A percentile compares a stretch with the other conserved stretches of the same genome.
Evolutionary conservation across 1,284 basidiomycete species (phyloP).

Genomic region (Cryptococcus sp.): DNA sequence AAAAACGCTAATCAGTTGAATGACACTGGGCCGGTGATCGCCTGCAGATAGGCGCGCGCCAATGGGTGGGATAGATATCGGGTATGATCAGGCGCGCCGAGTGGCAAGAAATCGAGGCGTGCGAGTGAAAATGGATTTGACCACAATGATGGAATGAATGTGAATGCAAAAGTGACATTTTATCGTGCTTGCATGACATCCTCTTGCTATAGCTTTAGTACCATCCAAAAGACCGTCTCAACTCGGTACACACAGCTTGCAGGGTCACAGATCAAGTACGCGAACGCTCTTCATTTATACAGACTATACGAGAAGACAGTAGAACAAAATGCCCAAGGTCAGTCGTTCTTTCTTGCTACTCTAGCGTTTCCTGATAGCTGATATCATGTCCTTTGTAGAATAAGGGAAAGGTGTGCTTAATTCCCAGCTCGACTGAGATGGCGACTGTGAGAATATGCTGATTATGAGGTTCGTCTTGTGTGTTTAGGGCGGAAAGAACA

Average conservation of each 20-base stretch:
- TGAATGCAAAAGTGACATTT: no score
- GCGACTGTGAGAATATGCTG: neutral
- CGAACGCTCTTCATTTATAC: neutral
- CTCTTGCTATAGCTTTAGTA: no score
- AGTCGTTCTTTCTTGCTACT: slow-evolving; percentile 4
- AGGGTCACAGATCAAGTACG: no score
- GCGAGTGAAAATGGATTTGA: slow-evolving; percentile 1
- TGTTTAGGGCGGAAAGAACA: slow-evolving; percentile 93
- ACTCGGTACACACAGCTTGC: no score
- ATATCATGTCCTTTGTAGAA: slow-evolving; percentile 14
- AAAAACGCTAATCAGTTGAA: neutral
- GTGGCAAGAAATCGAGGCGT: slow-evolving; percentile 12
- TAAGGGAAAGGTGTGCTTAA: slow-evolving; percentile 25
- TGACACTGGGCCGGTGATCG: slow-evolving; percentile 2
- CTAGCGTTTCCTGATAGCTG: neutral
- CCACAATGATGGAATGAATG: no score
- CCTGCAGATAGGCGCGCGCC: neutral
- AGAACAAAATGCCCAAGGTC: slow-evolving; percentile 48
- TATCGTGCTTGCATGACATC: no score
- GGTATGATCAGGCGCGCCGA: neutral
- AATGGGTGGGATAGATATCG: neutral
- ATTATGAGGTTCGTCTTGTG: no score
- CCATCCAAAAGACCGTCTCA: no score
- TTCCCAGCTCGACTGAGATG: neutral
- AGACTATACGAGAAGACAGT: neutral